Evolutionary conservation across 2,329 filamentous ascomycete genomes (phyloP), one percentile per base, ranked within the genome.

Genomic region (Dryadomyces quercus-mongolicae): DNA sequence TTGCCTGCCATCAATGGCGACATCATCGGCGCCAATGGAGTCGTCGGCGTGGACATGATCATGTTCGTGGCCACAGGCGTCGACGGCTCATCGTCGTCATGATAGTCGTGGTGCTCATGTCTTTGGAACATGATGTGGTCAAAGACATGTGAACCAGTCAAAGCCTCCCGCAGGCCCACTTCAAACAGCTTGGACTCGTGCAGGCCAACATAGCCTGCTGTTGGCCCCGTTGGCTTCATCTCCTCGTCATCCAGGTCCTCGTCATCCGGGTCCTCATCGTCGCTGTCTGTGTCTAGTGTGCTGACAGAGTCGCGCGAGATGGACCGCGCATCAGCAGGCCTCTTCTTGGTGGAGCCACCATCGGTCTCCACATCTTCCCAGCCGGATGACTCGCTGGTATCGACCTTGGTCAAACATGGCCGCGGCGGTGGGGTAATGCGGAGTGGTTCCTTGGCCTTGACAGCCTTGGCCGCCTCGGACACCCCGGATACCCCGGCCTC

Each of bases 151-250:
- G 60, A 56, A 2, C 63, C 62, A 1, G 61, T 63, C 44, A 67
- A 57, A 3, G 66, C 64, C 13, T 62, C 60, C 15, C 64, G 63
- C 21, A 68, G 56, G 1, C 63, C 64, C 31, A 65, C 52, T 13
- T 62, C 60, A 8, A 60, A 56, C n/a, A 61, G 57, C 9, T 57
- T 59, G 7, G 57, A 57, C 56, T 65, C 64, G 54, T 62, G 58
- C 15, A 69, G 55, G 18, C 65, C 66, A 1, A 68, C 57, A 51
- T 61, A 61, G 25, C 66, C 65, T 2, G 65, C 61, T 0, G 65
- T 66, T 4, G 64, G 60, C n/a, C 63, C 25, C n/a, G 31, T 38
- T 6, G 42, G 25, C 7, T n/a, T 22, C 25, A 34, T 6, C 1
- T 38, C 31, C 15, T 40, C n/a, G 31, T 52, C 51, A 16, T 12